These are phyloP conservation scores for Cyphellophora attinorum DNA, from an alignment of 2,329 filamentous ascomycete species.

Conservation along the genomic window DNA sequence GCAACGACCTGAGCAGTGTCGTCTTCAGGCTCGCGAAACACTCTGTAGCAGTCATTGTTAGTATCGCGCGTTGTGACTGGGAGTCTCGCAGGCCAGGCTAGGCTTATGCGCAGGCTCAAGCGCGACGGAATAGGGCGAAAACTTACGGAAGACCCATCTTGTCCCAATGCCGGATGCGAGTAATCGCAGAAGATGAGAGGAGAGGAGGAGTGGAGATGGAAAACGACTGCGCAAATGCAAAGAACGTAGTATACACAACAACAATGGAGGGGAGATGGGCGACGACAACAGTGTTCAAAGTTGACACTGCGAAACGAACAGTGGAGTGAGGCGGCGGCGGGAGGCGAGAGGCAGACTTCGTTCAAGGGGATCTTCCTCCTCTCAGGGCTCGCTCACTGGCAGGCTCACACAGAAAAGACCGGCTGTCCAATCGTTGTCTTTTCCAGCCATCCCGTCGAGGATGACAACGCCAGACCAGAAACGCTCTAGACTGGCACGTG, in stretches of 20 bases:
- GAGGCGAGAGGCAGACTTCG: neutral
- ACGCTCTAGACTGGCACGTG: too few species aligned
- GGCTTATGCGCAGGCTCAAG: conserved; percentile 6
- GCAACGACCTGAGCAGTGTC: conserved; percentile 31
- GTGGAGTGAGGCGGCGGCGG: neutral
- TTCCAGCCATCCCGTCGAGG: too few species aligned
- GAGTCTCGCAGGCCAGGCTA: conserved; percentile 9
- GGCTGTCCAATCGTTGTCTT: too few species aligned
- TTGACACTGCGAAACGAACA: neutral
- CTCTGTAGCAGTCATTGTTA: conserved; percentile 24
- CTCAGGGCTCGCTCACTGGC: too few species aligned
- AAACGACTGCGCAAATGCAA: neutral
- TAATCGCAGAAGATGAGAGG: neutral
- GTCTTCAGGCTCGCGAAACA: conserved; percentile 46
- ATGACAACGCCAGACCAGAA: too few species aligned
- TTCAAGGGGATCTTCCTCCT: too few species aligned
- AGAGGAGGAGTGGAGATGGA: conserved; percentile 8
- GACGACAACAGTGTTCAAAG: neutral
- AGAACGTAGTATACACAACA: neutral
- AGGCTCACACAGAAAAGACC: too few species aligned
- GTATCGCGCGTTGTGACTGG: conserved; percentile 4
- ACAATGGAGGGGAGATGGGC: neutral
- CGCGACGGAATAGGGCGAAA: conserved; percentile 7
- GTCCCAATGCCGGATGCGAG: too few species aligned
- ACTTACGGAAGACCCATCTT: conserved; percentile 43